A percentile compares a stretch with the other conserved stretches of the same genome.
These are phyloP conservation scores for Erysimum pusillum DNA, from an alignment of 441 rosid genomes.

Conservation along the genomic window DNA sequence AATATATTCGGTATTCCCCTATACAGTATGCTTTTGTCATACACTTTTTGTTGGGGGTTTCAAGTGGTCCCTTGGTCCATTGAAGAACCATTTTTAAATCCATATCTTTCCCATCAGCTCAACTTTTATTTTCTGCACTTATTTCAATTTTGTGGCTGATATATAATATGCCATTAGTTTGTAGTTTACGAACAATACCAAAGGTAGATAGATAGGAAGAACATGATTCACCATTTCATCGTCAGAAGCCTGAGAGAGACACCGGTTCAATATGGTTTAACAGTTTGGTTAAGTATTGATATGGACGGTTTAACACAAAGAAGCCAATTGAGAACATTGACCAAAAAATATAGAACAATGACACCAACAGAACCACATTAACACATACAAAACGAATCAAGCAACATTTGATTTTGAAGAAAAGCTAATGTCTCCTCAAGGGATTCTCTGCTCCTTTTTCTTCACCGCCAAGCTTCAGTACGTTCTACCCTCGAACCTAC, in stretches of 20 bases:
- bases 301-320: constrained; percentile 21
- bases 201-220: background rate
- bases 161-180: background rate
- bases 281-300: constrained; percentile 17
- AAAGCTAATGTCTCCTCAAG: constrained; percentile 9
- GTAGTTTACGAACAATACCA: constrained; percentile 13
- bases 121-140: constrained; percentile 5
- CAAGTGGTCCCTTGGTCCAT: constrained; percentile 41
- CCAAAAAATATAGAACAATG: constrained; percentile 31
- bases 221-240: constrained; percentile 26
- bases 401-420: constrained; percentile 23
- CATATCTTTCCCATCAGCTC: background rate
- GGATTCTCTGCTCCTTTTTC: constrained; percentile 14
- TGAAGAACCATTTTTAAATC: constrained; percentile 37
- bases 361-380: constrained; percentile 41
- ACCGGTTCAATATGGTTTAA: constrained; percentile 30
- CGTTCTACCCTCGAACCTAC: constrained; percentile 71
- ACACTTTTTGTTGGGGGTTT: constrained; percentile 36
- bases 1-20: constrained; percentile 11
- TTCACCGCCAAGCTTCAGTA: constrained; percentile 81
- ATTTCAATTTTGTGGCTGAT: background rate
- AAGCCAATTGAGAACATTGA: constrained; percentile 27
- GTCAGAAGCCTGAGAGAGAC: constrained; percentile 12
- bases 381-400: constrained; percentile 35
- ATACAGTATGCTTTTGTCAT: constrained; percentile 39